Conservation (phyloP, 768 basidiomycete species). For the Lyophyllum atratum region DNA sequence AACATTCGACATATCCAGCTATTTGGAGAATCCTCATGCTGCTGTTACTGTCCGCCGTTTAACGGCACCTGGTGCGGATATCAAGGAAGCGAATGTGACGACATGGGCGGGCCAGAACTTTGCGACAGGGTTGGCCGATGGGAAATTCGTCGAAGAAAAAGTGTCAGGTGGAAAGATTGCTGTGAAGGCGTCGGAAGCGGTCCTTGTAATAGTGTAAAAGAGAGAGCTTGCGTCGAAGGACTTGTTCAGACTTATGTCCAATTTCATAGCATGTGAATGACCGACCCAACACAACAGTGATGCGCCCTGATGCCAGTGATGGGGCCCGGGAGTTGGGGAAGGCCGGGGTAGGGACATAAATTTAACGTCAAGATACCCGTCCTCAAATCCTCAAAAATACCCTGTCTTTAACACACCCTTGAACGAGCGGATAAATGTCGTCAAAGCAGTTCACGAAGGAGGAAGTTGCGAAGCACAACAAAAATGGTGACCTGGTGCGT, state of each 20-base stretch:
- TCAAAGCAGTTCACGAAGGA: conserved; percentile 36
- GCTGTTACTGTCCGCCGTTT: conserved; percentile 41
- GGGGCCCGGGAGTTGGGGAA: background rate
- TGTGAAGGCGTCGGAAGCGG: conserved; percentile 39
- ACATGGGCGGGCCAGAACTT: conserved; percentile 55
- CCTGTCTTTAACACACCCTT: background rate
- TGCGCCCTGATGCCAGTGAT: no score
- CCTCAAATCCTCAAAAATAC: background rate
- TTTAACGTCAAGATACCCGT: background rate
- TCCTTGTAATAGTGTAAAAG: conserved; percentile 29
- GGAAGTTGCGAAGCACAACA: conserved; percentile 28
- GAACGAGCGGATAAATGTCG: conserved; percentile 20
- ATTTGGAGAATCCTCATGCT: conserved; percentile 27
- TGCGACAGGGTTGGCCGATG: conserved; percentile 40
- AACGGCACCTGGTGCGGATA: conserved; percentile 50
- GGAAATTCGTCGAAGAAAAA: conserved; percentile 39
- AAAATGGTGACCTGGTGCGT: conserved; percentile 8
- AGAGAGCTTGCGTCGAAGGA: background rate
- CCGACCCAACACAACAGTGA: no score
- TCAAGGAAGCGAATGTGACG: conserved; percentile 42
- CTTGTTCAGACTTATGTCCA: background rate
- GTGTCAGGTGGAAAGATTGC: conserved; percentile 32
- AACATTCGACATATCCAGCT: conserved; percentile 49
- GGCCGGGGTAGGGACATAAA: background rate
- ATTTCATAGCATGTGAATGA: conserved; percentile 8